Evolutionary conservation across 805 yeast genomes (phyloP).

Genomic region (Starmerella floricola): DNA sequence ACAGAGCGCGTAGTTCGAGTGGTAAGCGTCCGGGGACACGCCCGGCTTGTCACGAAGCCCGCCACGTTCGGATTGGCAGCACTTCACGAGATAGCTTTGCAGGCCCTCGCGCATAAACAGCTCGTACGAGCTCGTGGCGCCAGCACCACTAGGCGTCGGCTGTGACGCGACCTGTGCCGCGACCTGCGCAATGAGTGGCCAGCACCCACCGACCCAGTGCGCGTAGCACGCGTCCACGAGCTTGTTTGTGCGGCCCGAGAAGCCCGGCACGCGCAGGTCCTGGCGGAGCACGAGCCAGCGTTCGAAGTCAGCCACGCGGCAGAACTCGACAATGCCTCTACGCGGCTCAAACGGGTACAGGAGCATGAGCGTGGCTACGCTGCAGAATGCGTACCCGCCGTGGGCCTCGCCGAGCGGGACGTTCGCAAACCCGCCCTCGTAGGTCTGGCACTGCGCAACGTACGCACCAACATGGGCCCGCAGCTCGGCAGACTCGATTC

Average conservation of each 20-base stretch:
- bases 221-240: slow-evolving; percentile 93
- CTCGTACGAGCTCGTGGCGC: neutral
- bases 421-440: slow-evolving; percentile 93
- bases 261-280: slow-evolving; percentile 64
- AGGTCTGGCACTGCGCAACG: slow-evolving; percentile 65
- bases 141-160: neutral
- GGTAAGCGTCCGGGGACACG: slow-evolving; percentile 69
- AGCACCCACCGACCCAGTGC: slow-evolving; percentile 84
- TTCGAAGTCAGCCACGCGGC: slow-evolving; percentile 40
- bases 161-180: slow-evolving; percentile 22
- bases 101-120: slow-evolving; percentile 38
- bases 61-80: slow-evolving; percentile 60
- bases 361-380: slow-evolving; percentile 49
- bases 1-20: slow-evolving; percentile 69
- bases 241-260: slow-evolving; percentile 82
- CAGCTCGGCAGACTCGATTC: slow-evolving; percentile 42
- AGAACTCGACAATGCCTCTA: slow-evolving; percentile 28
- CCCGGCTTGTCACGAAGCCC: slow-evolving; percentile 89
- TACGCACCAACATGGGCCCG: slow-evolving; percentile 43
- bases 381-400: slow-evolving; percentile 94
- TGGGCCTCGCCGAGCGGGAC: slow-evolving; percentile 81
- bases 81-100: slow-evolving; percentile 51
- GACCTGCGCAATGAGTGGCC: slow-evolving; percentile 50
- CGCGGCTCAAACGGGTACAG: slow-evolving; percentile 30
- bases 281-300: slow-evolving; percentile 61